These are phyloP conservation scores for Eucalyptus tenuipes DNA, from an alignment of 345 rosid species.

Conservation along the genomic window DNA sequence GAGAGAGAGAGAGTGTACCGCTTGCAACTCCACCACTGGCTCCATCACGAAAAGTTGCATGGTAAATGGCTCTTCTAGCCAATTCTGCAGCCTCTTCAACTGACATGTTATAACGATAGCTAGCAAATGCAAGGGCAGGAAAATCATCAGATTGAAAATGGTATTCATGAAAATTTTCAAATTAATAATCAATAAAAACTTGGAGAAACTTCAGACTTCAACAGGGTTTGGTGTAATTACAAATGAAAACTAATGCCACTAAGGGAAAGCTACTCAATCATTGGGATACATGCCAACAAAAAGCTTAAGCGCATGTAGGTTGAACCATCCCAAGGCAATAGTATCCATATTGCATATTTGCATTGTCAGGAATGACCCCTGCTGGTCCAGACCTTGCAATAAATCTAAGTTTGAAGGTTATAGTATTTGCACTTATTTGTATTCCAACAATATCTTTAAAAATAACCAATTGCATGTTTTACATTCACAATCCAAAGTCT, in stretches of 20 bases:
- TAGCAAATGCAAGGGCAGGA: not conserved
- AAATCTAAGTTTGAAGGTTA: not conserved
- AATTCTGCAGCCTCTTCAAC: conserved; percentile 90
- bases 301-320: not conserved
- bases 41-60: conserved; percentile 97
- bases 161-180: not conserved
- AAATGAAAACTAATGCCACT: not conserved
- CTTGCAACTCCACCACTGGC: conserved; percentile 99
- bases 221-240: not conserved
- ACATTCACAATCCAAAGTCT: not conserved
- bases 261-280: not conserved
- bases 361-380: not conserved
- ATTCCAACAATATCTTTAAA: not conserved
- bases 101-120: conserved; percentile 79
- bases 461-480: not conserved
- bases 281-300: not conserved
- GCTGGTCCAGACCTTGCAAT: not conserved
- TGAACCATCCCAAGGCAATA: not conserved
- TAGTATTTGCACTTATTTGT: not conserved
- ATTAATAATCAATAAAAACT: not conserved
- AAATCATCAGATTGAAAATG: not conserved
- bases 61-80: conserved; percentile 94
- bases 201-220: not conserved
- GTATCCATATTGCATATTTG: not conserved
- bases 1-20: conserved; percentile 32